Percentiles rank a stretch among this genome's conserved stretches.
phyloP scores from a whole-genome alignment of 2,329 filamentous ascomycete species.

The Aspergillus ochraceoroseus region DNA sequence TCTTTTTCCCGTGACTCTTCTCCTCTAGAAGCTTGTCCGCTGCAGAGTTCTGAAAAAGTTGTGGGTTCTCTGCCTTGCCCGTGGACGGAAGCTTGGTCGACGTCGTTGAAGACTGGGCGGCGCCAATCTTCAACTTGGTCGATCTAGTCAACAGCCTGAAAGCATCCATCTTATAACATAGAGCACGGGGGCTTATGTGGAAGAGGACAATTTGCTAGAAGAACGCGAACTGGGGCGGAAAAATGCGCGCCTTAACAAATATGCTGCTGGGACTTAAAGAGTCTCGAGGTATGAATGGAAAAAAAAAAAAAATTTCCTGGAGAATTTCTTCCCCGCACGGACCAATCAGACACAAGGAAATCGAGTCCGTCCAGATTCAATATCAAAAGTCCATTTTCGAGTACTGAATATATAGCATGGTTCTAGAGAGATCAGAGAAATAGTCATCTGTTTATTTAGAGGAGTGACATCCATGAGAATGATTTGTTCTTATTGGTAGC shows the following conservation, averaged over 20 bases:
- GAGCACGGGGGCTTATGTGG: conserved; percentile 10
- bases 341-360: conserved; percentile 31
- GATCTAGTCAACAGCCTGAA: conserved; percentile 45
- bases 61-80: conserved; percentile 38
- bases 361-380: no score
- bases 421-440: no score
- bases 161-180: conserved; percentile 39
- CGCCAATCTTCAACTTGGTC: conserved; percentile 39
- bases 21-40: conserved; percentile 28
- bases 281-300: conserved; percentile 8
- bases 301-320: conserved; percentile 27
- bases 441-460: no score
- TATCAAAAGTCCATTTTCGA: no score
- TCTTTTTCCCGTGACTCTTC: conserved; percentile 31
- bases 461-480: no score
- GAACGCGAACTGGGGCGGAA: no score
- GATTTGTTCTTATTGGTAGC: no score
- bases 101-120: conserved; percentile 24
- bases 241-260: no score
- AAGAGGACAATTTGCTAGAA: conserved; percentile 1
- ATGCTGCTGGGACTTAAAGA: no score
- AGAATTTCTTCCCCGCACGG: conserved; percentile 27
- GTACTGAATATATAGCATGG: no score
- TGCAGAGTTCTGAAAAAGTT: conserved; percentile 35
- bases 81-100: conserved; percentile 38